Base-by-base conservation (phyloP, 2,329 filamentous ascomycete species). In the Neurospora crassa region DNA sequence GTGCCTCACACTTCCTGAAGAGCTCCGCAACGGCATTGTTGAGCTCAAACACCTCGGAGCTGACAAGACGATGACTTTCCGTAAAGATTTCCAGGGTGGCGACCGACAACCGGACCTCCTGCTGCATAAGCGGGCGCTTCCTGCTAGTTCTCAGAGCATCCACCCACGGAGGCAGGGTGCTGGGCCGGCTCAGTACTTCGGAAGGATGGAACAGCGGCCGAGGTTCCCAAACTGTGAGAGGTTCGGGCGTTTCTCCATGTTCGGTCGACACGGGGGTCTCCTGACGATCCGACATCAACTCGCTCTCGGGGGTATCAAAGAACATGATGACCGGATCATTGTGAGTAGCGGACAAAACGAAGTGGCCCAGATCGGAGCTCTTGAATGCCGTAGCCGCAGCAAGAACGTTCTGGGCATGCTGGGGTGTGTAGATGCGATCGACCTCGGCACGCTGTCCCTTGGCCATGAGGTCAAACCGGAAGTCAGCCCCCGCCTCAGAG, bases 31-130 rank as follows among this genome's bases (percentile, higher is more conserved):
- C 91, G 1, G 90, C 91, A 63, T 87, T 82, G 18, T 91, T 91
- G 12, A 94, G 84, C 12, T 84, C 84, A 75, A 91, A 85, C 0
- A 91, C 93, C 79, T 94, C 91, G 11, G 87, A 85, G 73, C 89
- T 89, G 6, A 94, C 83, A 5, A 92, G 83, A 77, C 91, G 89
- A 79, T 95, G 92, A 0, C 89, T 89, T 72, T 92, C 89, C 40
- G 90, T 91, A 74, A 95, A 87, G 45, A 93, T 84, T 74, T 90
- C 87, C 20, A 94, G 84, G 1, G 91, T 92, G 29, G 91, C 87
- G 14, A 91, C 88, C 29, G 90, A 92, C 29, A 94, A 85, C 72
- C 88, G 86, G 70, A 94, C 84, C 76, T 92, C 88, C 73, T 92
- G 90, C 71, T 87, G 88, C 68, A 92, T 81, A 37, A 89, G 79